phyloP scores from a whole-genome alignment of 306 rosid species.

The Sesbania bispinosa region DNA sequence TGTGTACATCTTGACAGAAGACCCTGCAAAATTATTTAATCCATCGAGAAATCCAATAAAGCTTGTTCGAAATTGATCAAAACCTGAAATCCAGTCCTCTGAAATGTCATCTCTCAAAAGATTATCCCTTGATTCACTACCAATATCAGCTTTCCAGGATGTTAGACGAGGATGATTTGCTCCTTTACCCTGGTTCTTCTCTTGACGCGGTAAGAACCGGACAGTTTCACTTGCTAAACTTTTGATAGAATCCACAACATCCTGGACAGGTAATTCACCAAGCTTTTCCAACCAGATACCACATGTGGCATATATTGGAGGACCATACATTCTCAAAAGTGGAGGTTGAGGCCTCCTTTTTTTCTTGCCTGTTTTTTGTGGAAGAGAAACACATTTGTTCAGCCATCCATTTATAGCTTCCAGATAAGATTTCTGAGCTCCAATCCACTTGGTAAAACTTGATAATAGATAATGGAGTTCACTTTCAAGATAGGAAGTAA shows the following conservation, averaged over 20 bases:
- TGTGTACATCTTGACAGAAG: constrained; percentile 54
- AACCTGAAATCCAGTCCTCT: constrained; percentile 48
- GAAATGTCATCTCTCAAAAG: constrained; percentile 40
- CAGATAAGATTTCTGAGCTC: constrained; percentile 68
- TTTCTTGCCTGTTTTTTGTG: constrained; percentile 51
- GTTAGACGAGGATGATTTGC: constrained; percentile 27
- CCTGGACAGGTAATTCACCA: constrained; percentile 32
- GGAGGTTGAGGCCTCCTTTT: constrained; percentile 34
- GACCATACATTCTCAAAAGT: constrained; percentile 43
- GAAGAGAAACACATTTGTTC: constrained; percentile 53
- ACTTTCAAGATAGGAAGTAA: constrained; percentile 54
- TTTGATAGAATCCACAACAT: constrained; percentile 53
- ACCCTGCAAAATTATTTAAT: constrained; percentile 50
- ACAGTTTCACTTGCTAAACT: constrained; percentile 54
- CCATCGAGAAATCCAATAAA: constrained; percentile 47
- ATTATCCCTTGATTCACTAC: constrained; percentile 45
- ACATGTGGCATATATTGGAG: constrained; percentile 74
- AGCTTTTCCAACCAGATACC: constrained; percentile 63
- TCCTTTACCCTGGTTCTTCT: constrained; percentile 56
- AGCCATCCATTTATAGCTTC: constrained; percentile 74
- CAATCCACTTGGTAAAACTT: constrained; percentile 72
- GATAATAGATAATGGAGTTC: constrained; percentile 61
- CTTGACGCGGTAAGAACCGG: constrained; percentile 64
- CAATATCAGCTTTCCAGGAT: constrained; percentile 40
- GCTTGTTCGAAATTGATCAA: constrained; percentile 53